These are phyloP conservation scores for Dryas octopetala DNA, from an alignment of 306 rosid genomes.

Conservation along the genomic window DNA sequence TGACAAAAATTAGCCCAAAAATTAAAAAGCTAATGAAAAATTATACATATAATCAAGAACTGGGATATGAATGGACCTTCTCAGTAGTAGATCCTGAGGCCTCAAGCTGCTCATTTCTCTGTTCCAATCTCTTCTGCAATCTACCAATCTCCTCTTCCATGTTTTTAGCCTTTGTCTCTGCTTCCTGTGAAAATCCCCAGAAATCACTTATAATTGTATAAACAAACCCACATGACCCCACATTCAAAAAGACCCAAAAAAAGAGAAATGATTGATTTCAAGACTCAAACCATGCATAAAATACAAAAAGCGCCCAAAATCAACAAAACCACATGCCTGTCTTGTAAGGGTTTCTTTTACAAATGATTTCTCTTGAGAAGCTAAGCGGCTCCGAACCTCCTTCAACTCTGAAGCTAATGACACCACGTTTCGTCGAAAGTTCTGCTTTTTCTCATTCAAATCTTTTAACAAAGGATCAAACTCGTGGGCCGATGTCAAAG, in stretches of 20 bases:
- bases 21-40: constrained; percentile 20
- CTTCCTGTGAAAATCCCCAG: constrained; percentile 54
- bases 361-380: constrained; percentile 75
- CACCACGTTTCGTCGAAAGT: constrained; percentile 82
- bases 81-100: constrained; percentile 67
- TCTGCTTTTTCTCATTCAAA: constrained; percentile 87
- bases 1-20: constrained; percentile 1
- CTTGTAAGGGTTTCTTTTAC: constrained; percentile 69
- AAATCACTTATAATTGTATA: constrained; percentile 1
- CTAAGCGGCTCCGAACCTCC: constrained; percentile 71
- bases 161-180: constrained; percentile 74
- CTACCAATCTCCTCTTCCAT: constrained; percentile 70
- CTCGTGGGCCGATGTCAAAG: constrained; percentile 34
- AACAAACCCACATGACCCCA: constrained; percentile 42
- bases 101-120: constrained; percentile 63
- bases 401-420: constrained; percentile 88
- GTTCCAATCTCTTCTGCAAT: constrained; percentile 67
- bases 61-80: constrained; percentile 49
- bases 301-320: constrained; percentile 26
- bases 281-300: constrained; percentile 30
- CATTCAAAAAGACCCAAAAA: constrained; percentile 34
- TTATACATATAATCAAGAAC: constrained; percentile 3
- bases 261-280: constrained; percentile 31
- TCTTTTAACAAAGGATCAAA: constrained; percentile 80
- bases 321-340: constrained; percentile 52